These are phyloP conservation scores for Fusarium sambucinum DNA, from an alignment of 2,329 filamentous ascomycete genomes.

Conservation along the genomic window DNA sequence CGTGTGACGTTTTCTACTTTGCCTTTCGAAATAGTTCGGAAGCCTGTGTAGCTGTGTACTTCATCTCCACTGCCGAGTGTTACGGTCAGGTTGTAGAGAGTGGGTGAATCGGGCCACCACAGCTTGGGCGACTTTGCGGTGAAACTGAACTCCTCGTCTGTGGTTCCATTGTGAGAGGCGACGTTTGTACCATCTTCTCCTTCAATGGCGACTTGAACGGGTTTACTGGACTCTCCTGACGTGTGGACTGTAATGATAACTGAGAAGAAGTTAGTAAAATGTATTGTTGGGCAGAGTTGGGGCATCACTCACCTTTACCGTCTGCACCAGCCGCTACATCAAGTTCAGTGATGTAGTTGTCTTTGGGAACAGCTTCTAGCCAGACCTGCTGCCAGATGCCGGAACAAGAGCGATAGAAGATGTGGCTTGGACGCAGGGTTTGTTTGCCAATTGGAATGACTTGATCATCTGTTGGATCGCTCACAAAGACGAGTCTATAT, in stretches of 20 bases:
- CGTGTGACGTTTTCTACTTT: conserved; percentile 69
- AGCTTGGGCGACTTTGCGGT: conserved; percentile 65
- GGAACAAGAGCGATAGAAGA: conserved; percentile 79
- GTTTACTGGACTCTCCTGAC: background rate
- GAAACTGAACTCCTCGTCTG: conserved; percentile 67
- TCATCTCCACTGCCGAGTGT: conserved; percentile 60
- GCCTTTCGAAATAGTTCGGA: conserved; percentile 71
- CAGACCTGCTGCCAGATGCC: conserved; percentile 82
- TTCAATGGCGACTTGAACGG: background rate
- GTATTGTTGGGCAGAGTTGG: rapidly evolving
- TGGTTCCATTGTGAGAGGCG: conserved; percentile 40
- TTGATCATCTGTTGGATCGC: conserved; percentile 73
- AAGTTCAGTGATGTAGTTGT: conserved; percentile 66
- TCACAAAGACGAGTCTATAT: conserved; percentile 63
- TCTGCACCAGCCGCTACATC: conserved; percentile 67
- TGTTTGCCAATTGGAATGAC: conserved; percentile 77
- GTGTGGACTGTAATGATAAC: conserved; percentile 22
- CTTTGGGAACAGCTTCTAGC: conserved; percentile 71
- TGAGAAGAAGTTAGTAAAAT: background rate
- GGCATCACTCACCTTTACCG: background rate
- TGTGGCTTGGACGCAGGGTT: conserved; percentile 66
- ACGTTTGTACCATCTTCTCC: conserved; percentile 8
- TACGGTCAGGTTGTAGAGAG: conserved; percentile 73
- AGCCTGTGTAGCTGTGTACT: conserved; percentile 75
- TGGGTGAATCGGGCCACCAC: conserved; percentile 74